phyloP scores from a whole-genome alignment of 768 basidiomycete species.

The Pleurotus cornucopiae region DNA sequence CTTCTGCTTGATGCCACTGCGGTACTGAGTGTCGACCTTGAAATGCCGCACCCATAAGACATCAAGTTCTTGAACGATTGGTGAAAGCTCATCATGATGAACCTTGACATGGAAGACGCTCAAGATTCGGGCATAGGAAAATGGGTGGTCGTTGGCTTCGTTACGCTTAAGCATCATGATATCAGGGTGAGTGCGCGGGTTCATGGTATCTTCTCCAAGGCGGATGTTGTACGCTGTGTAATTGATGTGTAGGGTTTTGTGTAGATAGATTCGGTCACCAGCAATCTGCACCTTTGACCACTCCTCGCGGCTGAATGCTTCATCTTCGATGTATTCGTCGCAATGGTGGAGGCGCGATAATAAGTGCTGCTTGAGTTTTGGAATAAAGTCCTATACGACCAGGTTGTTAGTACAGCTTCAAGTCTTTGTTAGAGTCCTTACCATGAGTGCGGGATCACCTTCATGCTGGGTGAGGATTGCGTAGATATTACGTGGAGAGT shows the following conservation, averaged over 20 bases:
- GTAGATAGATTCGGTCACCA: slow-evolving; percentile 16
- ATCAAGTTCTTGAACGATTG: slow-evolving; percentile 15
- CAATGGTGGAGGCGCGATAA: slow-evolving; percentile 13
- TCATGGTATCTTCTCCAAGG: slow-evolving; percentile 33
- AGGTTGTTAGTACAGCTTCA: too few relatives aligned
- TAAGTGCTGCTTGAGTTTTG: slow-evolving; percentile 21
- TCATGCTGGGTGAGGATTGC: slow-evolving; percentile 9
- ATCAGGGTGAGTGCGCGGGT: slow-evolving; percentile 26
- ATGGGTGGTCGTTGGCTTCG: slow-evolving; percentile 11
- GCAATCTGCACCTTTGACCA: slow-evolving; percentile 14
- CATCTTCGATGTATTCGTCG: slow-evolving; percentile 6
- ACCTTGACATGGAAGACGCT: slow-evolving; percentile 27
- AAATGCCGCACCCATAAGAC: slow-evolving; percentile 25
- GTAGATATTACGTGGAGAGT: slow-evolving; percentile 10
- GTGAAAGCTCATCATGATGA: slow-evolving; percentile 1
- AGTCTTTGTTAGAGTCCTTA: background rate
- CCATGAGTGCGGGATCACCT: slow-evolving; percentile 24
- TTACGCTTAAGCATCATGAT: slow-evolving; percentile 23
- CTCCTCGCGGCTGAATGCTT: slow-evolving; percentile 10
- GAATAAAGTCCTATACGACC: slow-evolving; percentile 22
- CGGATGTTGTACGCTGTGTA: slow-evolving; percentile 39
- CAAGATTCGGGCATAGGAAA: slow-evolving; percentile 27
- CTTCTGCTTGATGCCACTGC: background rate
- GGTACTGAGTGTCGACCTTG: slow-evolving; percentile 9
- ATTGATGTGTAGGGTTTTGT: slow-evolving; percentile 24